A percentile compares a stretch with the other conserved stretches of the same genome.
These are phyloP conservation scores for Gautieria morchelliformis DNA, from an alignment of 768 basidiomycete species.

Conservation along the genomic window DNA sequence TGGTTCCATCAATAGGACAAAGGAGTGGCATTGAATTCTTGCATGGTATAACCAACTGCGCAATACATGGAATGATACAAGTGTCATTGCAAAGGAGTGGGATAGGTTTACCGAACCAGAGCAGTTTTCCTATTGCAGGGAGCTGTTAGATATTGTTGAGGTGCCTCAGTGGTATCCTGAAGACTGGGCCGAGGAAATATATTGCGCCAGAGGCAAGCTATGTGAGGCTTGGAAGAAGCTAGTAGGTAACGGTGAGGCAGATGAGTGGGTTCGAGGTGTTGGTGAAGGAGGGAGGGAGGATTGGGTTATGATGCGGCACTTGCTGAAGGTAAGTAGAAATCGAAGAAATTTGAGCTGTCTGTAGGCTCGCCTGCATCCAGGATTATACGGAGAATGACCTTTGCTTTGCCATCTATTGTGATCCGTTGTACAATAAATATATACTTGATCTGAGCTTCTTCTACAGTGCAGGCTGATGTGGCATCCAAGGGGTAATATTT, in stretches of 20 bases:
- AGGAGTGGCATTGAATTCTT: constrained; percentile 41
- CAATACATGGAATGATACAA: constrained; percentile 20
- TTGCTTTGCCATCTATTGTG: too few species aligned
- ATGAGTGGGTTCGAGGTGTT: constrained; percentile 53
- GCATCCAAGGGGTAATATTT: too few species aligned
- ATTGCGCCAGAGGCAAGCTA: constrained; percentile 35
- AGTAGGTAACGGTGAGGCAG: constrained; percentile 46
- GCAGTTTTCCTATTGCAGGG: constrained; percentile 63
- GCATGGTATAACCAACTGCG: constrained; percentile 37
- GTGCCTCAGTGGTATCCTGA: constrained; percentile 28
- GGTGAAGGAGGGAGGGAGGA: constrained; percentile 46
- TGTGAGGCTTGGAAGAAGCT: constrained; percentile 49
- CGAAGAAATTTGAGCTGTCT: neutral
- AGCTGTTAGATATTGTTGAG: constrained; percentile 40
- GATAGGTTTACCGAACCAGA: constrained; percentile 36
- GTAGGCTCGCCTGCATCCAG: too few species aligned
- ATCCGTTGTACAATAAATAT: too few species aligned
- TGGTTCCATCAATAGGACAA: constrained; percentile 34
- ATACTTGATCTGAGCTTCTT: too few species aligned
- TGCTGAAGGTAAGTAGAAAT: neutral
- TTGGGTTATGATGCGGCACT: constrained; percentile 31
- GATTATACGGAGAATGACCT: too few species aligned
- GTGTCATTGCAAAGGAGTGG: constrained; percentile 45
- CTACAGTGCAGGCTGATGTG: too few species aligned
- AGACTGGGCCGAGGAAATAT: constrained; percentile 53